Base-by-base conservation (phyloP, 192 early-diverging fungal genomes). In the Coemansia sp. region DNA sequence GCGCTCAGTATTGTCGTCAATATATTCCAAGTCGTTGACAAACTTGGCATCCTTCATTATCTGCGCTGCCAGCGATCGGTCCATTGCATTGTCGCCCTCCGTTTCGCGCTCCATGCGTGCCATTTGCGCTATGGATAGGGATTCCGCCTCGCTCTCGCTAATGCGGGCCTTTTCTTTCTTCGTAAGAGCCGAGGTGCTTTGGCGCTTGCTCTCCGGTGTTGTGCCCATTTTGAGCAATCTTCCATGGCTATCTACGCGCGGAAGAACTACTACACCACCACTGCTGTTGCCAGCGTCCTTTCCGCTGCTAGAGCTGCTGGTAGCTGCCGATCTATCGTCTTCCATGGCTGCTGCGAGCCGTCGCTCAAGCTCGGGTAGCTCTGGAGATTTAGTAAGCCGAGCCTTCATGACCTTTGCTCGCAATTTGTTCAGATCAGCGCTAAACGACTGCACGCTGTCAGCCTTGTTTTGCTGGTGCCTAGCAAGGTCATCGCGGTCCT, bases 1-100 rank as follows among this genome's bases (percentile, higher is more conserved):
- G 16, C 82, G 85, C 67, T 97, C 95, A 0, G 87, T 84, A 20
- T 91, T 86, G 24, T 97, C 97, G 71, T 97, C 95, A 85, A 96
- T 86, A 51, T 96, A 95, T 43, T 99, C 97, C 33, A 92, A 76
- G 59, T 93, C 87, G 65, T 94, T 70, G 42, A 66, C 40, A 31
- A 81, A 76, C 55, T 56, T 64, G 18, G 69, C n/a, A 60, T 81
- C 74, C 31, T 57, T 53, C 9, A 85, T 83, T 74, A 86, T 66
- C 50, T 63, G 67, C 33, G 58, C 51, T n/a, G 69, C 61, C 45
- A 74, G 39, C 13, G 28, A 66, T 36, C 63, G 64, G 58, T 60
- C 74, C 13, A 45, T 38, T 0, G 65, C 56, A 24, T 73, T 61
- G 40, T 73, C 70, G 9, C 77, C 69, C 5, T 56, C 61, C 3